Percentiles rank a stretch among this genome's conserved stretches.
phyloP scores from a whole-genome alignment of 495 filamentous ascomycete genomes.

The Tuber microsphaerosporum region DNA sequence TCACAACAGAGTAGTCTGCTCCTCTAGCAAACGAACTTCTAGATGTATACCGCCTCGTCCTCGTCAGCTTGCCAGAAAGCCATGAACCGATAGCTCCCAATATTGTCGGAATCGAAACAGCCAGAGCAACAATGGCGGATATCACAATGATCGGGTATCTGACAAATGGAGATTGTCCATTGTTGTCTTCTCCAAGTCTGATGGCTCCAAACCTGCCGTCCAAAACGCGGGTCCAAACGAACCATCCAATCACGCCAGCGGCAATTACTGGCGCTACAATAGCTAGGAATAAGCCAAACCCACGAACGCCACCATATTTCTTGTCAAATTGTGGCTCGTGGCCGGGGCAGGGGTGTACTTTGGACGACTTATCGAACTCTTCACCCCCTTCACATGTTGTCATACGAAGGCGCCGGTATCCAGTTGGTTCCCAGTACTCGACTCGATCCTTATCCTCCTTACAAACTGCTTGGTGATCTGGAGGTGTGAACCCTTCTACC shows the following conservation, averaged over 20 bases:
- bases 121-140: slow-evolving; percentile 67
- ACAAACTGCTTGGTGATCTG: slow-evolving; percentile 61
- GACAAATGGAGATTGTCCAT: slow-evolving; percentile 51
- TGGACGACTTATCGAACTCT: slow-evolving; percentile 57
- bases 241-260: slow-evolving; percentile 71
- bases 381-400: slow-evolving; percentile 73
- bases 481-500: slow-evolving; percentile 59
- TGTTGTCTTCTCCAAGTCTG: slow-evolving; percentile 53
- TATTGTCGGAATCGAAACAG: slow-evolving; percentile 66
- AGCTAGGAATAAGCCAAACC: slow-evolving; percentile 76
- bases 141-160: slow-evolving; percentile 71
- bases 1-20: slow-evolving; percentile 77
- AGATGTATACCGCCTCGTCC: slow-evolving; percentile 63
- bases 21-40: slow-evolving; percentile 78
- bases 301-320: slow-evolving; percentile 59
- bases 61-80: slow-evolving; percentile 48
- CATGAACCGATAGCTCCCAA: slow-evolving; percentile 48
- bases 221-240: slow-evolving; percentile 67
- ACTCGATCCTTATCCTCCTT: slow-evolving; percentile 54
- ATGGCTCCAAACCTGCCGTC: slow-evolving; percentile 68
- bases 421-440: slow-evolving; percentile 75
- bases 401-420: slow-evolving; percentile 83
- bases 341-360: slow-evolving; percentile 58
- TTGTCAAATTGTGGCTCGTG: slow-evolving; percentile 69
- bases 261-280: slow-evolving; percentile 64